phyloP scores from a whole-genome alignment of 2,329 filamentous ascomycete species.

The Talaromyces atroroseus region DNA sequence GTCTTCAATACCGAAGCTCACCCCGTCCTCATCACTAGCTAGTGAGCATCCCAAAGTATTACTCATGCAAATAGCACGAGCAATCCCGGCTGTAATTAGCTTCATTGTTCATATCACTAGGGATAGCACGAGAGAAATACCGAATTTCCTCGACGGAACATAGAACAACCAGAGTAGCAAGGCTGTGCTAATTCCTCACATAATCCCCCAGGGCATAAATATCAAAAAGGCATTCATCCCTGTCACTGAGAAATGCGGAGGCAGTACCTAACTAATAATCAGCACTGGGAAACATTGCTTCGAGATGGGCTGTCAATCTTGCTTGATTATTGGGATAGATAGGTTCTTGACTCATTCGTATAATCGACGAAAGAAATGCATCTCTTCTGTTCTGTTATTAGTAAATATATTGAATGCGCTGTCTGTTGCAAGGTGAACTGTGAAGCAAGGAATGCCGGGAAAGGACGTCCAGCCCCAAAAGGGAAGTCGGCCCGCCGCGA shows the following conservation, averaged over 20 bases:
- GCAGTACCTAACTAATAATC: neutral
- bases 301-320: no score
- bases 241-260: no score
- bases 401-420: neutral
- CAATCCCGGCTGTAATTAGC: neutral
- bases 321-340: neutral
- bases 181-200: neutral
- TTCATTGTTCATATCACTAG: neutral
- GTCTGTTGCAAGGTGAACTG: neutral
- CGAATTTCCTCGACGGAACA: no score
- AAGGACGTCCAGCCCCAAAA: slow-evolving; percentile 4
- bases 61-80: neutral
- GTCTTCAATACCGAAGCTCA: slow-evolving; percentile 64
- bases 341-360: neutral
- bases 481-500: slow-evolving; percentile 10
- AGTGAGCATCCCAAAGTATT: neutral
- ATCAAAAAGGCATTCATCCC: no score
- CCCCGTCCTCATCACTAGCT: slow-evolving; percentile 39
- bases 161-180: neutral
- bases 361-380: neutral
- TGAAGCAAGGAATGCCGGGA: neutral
- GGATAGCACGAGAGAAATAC: slow-evolving; percentile 37
- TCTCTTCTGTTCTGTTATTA: no score
- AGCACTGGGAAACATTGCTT: neutral
- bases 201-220: no score